phyloP scores from a whole-genome alignment of 1,139 yeast species.

The Lodderomyces pseudojiufengensis region DNA sequence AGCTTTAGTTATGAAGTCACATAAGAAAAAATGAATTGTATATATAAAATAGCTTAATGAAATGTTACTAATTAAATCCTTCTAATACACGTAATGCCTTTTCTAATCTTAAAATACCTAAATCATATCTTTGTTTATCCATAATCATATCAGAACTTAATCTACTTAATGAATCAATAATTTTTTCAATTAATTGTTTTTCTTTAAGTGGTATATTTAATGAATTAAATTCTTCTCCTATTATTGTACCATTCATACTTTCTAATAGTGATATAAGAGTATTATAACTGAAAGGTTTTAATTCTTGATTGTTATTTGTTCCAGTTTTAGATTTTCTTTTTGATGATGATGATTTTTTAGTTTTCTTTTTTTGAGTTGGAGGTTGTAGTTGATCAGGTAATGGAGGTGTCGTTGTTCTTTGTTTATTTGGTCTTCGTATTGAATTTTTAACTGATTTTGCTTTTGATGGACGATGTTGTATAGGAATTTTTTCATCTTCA shows the following conservation, averaged over 20 bases:
- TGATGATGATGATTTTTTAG: constrained; percentile 10
- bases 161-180: constrained; percentile 79
- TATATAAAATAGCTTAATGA: constrained; percentile 1
- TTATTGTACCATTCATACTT: constrained; percentile 61
- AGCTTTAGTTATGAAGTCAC: too few species aligned
- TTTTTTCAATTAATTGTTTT: constrained; percentile 74
- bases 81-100: constrained; percentile 81
- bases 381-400: too few species aligned
- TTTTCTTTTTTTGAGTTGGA: too few species aligned
- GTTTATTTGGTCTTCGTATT: constrained; percentile 16
- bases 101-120: constrained; percentile 75
- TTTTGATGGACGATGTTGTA: constrained; percentile 26
- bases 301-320: constrained; percentile 10
- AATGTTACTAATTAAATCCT: constrained; percentile 59
- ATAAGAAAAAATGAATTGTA: too few species aligned
- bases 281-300: constrained; percentile 54
- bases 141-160: constrained; percentile 86
- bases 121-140: constrained; percentile 74
- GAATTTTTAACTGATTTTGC: constrained; percentile 37
- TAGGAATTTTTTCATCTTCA: constrained; percentile 21
- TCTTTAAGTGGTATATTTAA: constrained; percentile 74
- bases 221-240: constrained; percentile 69
- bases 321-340: constrained; percentile 8
- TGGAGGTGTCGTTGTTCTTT: constrained; percentile 7
- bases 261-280: constrained; percentile 56